Evolutionary conservation across 2,329 filamentous ascomycete genomes (phyloP).

Genomic region (Sphaerulina populicola): DNA sequence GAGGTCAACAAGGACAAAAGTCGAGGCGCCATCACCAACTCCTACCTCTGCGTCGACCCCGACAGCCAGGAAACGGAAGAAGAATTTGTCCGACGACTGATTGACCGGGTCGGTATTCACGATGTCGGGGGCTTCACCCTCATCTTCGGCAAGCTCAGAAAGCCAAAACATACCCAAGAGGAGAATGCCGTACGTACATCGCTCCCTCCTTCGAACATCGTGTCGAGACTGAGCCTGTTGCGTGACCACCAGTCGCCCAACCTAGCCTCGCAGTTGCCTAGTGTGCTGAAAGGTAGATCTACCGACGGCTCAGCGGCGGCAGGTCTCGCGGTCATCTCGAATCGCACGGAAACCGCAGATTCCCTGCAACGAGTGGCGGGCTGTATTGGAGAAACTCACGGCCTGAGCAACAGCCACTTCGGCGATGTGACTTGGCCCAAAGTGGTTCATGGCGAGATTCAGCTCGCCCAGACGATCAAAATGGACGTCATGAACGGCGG

Average conservation of each 20-base stretch:
- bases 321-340: conserved; percentile 53
- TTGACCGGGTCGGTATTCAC: conserved; percentile 47
- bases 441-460: conserved; percentile 49
- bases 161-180: background rate
- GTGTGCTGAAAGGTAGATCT: conserved; percentile 6
- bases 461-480: conserved; percentile 45
- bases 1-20: conserved; percentile 42
- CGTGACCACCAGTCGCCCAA: conserved; percentile 6
- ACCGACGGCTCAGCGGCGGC: conserved; percentile 8
- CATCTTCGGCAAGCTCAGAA: conserved; percentile 46
- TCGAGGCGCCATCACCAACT: conserved; percentile 52
- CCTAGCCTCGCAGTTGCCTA: background rate
- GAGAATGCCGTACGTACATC: conserved; percentile 10
- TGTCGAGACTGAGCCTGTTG: conserved; percentile 9
- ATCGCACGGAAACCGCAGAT: conserved; percentile 48
- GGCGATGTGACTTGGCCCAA: conserved; percentile 55
- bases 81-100: conserved; percentile 47
- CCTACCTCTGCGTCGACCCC: conserved; percentile 46
- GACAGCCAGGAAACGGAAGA: conserved; percentile 38
- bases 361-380: conserved; percentile 46
- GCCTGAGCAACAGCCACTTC: conserved; percentile 54
- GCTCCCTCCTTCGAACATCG: background rate
- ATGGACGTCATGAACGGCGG: conserved; percentile 35
- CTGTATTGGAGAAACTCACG: conserved; percentile 46
- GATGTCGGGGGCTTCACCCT: conserved; percentile 57